Evolutionary conservation across 2,329 filamentous ascomycete species (phyloP).

Genomic region (Scedosporium apiospermum): DNA sequence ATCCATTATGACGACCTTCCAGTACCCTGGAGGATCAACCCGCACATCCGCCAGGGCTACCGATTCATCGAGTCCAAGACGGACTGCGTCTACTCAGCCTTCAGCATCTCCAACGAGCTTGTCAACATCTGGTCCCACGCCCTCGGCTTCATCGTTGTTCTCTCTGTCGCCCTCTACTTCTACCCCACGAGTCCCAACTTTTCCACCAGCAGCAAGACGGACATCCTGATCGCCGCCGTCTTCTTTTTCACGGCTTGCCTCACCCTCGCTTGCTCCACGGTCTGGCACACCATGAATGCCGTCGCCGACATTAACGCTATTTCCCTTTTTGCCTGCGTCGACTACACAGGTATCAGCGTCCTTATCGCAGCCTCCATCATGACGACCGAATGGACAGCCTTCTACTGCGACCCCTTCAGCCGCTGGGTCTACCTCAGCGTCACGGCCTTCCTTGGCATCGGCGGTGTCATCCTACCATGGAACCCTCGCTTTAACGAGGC

Average conservation of each 20-base stretch:
- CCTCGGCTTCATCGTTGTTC: slow-evolving; percentile 77
- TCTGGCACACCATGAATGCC: slow-evolving; percentile 99
- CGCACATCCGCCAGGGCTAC: slow-evolving; percentile 84
- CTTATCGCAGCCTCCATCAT: slow-evolving; percentile 94
- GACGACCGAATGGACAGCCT: slow-evolving; percentile 96
- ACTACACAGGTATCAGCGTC: slow-evolving; percentile 95
- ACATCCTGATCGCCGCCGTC: slow-evolving; percentile 81
- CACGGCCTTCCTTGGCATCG: slow-evolving; percentile 72
- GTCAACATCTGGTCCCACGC: slow-evolving; percentile 98
- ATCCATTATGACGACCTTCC: slow-evolving; percentile 87
- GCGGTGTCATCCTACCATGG: slow-evolving; percentile 89
- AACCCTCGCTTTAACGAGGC: slow-evolving; percentile 86
- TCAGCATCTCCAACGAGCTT: slow-evolving; percentile 80
- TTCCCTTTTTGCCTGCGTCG: slow-evolving; percentile 93
- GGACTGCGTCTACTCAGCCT: slow-evolving; percentile 77
- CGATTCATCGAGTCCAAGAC: slow-evolving; percentile 88
- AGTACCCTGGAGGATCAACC: slow-evolving; percentile 87
- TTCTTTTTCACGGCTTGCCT: slow-evolving; percentile 97
- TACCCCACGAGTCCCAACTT: slow-evolving; percentile 88
- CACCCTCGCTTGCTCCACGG: slow-evolving; percentile 85
- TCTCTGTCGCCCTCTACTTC: slow-evolving; percentile 88
- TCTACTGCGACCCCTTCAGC: slow-evolving; percentile 89
- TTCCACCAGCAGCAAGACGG: slow-evolving; percentile 72
- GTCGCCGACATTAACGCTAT: slow-evolving; percentile 84
- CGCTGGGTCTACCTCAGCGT: slow-evolving; percentile 78